phyloP scores from a whole-genome alignment of 1,284 basidiomycete genomes.

The Malassezia sympodialis region DNA sequence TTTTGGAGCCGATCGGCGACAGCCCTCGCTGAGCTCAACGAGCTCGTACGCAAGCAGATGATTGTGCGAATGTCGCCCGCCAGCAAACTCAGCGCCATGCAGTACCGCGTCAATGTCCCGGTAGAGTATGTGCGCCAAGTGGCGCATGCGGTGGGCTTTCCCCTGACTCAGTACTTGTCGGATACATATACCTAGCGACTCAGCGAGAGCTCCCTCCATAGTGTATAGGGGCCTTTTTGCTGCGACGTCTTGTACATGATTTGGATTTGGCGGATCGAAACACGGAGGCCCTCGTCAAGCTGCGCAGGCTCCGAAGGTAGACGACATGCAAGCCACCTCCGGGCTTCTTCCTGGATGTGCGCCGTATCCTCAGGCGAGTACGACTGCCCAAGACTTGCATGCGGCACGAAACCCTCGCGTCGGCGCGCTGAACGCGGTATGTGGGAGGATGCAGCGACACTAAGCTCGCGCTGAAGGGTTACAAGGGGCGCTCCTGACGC shows the following conservation, averaged over 20 bases:
- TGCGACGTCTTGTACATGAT: slow-evolving; percentile 15
- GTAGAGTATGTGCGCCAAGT: slow-evolving; percentile 5
- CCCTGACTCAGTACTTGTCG: slow-evolving; percentile 9
- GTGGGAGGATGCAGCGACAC: neutral
- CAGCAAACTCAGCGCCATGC: slow-evolving; percentile 13
- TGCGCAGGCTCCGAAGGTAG: neutral
- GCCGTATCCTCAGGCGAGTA: neutral
- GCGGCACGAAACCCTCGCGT: slow-evolving; percentile 4
- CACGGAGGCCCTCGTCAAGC: neutral
- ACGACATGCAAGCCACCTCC: neutral
- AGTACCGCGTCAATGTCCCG: slow-evolving; percentile 17
- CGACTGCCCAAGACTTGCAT: slow-evolving; percentile 14
- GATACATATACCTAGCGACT: slow-evolving; percentile 7
- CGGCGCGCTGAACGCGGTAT: neutral
- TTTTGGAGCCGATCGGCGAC: slow-evolving; percentile 18
- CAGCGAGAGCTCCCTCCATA: slow-evolving; percentile 5
- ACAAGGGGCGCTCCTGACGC: neutral
- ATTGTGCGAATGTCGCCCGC: slow-evolving; percentile 18
- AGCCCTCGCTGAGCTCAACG: slow-evolving; percentile 11
- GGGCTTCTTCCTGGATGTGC: slow-evolving; percentile 4
- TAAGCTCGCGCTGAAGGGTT: slow-evolving; percentile 5
- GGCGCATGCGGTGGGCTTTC: slow-evolving; percentile 15
- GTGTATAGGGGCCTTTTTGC: slow-evolving; percentile 5
- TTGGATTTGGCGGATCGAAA: neutral
- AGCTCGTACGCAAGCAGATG: slow-evolving; percentile 11